Conservation (phyloP, 129 eudicot genomes). For the Daucus carota region DNA sequence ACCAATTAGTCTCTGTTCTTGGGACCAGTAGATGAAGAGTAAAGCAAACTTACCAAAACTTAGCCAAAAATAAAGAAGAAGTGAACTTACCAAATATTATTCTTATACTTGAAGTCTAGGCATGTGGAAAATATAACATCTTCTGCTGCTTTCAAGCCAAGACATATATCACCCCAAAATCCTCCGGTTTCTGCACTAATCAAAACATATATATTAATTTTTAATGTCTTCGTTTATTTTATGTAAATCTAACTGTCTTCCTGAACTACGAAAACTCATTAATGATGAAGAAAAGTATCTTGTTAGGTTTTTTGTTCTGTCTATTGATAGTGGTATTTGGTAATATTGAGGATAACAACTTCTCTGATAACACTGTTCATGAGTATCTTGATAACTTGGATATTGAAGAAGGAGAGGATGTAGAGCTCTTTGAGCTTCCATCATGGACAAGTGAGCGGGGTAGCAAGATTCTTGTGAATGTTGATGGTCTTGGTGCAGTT, state of each 20-base stretch:
- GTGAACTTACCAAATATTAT: constrained; percentile 43
- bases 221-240: constrained; percentile 37
- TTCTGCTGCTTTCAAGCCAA: constrained; percentile 90
- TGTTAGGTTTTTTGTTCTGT: constrained; percentile 38
- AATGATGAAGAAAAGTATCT: constrained; percentile 42
- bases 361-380: constrained; percentile 28
- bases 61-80: too few relatives aligned
- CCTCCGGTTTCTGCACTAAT: constrained; percentile 41
- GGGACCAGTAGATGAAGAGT: constrained; percentile 60
- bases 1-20: constrained; percentile 19
- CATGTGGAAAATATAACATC: constrained; percentile 44
- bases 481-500: constrained; percentile 82
- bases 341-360: constrained; percentile 26
- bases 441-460: constrained; percentile 49
- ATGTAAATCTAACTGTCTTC: constrained; percentile 34
- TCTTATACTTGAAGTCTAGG: constrained; percentile 78
- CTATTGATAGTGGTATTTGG: constrained; percentile 38
- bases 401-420: constrained; percentile 39
- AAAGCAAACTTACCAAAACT: constrained; percentile 62
- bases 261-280: constrained; percentile 20
- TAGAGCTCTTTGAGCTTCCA: constrained; percentile 37
- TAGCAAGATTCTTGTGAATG: constrained; percentile 64
- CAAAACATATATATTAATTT: constrained; percentile 40
- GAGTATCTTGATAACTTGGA: constrained; percentile 40
- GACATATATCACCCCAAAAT: constrained; percentile 46